Conservation (phyloP, 2,329 filamentous ascomycete species). For the Epichloe amarillans region DNA sequence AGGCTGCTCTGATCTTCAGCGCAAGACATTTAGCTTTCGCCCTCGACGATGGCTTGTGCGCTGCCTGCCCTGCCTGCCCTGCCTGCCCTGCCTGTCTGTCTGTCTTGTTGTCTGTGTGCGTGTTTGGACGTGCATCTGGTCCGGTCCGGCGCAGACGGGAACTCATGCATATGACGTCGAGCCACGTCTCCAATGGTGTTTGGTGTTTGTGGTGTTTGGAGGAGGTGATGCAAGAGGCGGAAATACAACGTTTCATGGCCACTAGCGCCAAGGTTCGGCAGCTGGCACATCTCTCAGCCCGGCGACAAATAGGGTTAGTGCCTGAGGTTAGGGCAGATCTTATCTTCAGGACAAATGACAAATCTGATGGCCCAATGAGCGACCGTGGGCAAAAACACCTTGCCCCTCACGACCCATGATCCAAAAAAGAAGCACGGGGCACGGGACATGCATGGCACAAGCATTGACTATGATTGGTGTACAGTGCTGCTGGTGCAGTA, state of each 20-base stretch:
- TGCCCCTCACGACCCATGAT: background rate
- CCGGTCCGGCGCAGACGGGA: too few relatives aligned
- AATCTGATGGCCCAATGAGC: background rate
- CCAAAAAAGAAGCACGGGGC: too few relatives aligned
- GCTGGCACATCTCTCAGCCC: background rate
- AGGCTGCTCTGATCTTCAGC: background rate
- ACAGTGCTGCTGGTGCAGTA: too few relatives aligned
- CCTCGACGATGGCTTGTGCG: background rate
- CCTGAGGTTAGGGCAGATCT: background rate
- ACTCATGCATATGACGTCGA: background rate
- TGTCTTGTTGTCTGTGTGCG: too few relatives aligned
- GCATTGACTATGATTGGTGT: too few relatives aligned
- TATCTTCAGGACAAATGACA: background rate
- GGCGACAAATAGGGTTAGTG: background rate
- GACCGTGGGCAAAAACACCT: background rate
- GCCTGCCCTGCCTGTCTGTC: too few relatives aligned
- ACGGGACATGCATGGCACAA: too few relatives aligned
- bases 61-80: too few relatives aligned
- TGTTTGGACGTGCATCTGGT: too few relatives aligned
- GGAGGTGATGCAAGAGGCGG: constrained; percentile 4
- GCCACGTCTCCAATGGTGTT: background rate
- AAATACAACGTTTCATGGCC: constrained; percentile 12
- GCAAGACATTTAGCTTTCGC: background rate
- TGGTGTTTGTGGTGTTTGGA: background rate
- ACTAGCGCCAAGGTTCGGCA: background rate